Evolutionary conservation across 2,329 filamentous ascomycete species (phyloP).

Genomic region (Cryphonectria parasitica): DNA sequence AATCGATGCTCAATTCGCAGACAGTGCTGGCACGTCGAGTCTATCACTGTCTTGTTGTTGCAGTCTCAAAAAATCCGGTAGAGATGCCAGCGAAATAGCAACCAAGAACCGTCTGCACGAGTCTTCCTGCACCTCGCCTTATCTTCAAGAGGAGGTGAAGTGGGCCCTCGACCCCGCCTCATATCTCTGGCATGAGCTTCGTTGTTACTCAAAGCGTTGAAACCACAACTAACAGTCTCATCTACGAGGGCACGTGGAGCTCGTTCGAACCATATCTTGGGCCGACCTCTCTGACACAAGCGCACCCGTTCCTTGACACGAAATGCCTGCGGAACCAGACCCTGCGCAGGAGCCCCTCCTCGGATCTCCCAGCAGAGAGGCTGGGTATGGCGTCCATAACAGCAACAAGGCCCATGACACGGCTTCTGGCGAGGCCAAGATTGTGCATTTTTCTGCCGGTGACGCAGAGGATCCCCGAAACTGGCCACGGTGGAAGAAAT

Average conservation of each 20-base stretch:
- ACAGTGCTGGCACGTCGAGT: background rate
- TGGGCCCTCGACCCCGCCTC: background rate
- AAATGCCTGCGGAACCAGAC: conserved; percentile 8
- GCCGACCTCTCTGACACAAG: background rate
- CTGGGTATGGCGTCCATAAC: conserved; percentile 5
- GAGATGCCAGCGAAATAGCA: no score
- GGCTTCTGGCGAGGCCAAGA: conserved; percentile 1
- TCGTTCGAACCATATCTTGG: background rate
- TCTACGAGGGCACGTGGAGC: background rate
- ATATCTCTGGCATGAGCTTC: background rate
- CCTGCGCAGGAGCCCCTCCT: conserved; percentile 19
- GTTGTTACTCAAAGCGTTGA: no score
- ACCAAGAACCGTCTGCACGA: no score
- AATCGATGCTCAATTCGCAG: background rate
- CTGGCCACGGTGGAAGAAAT: conserved; percentile 41
- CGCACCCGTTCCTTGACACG: background rate
- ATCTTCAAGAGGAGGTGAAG: background rate
- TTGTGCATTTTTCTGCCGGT: conserved; percentile 29
- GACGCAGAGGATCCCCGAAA: conserved; percentile 38
- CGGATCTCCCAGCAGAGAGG: background rate
- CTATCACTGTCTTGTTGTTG: background rate
- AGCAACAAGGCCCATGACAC: background rate
- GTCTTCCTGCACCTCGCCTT: background rate
- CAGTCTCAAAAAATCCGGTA: no score
- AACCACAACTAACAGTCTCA: no score